Base-by-base conservation (phyloP, 1,284 basidiomycete species). In the Microbotryomycetes sp. region DNA sequence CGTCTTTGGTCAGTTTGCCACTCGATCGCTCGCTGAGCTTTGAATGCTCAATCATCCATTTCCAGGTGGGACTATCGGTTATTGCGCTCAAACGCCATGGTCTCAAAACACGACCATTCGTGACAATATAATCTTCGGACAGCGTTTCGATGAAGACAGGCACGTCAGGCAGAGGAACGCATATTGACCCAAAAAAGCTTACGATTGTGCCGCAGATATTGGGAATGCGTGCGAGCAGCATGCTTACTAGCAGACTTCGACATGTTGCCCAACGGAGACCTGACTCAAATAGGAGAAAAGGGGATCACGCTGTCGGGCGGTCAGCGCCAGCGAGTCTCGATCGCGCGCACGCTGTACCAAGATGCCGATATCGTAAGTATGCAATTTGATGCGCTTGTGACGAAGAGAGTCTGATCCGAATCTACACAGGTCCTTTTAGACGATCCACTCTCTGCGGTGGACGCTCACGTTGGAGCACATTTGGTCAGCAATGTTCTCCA, bases 31-130 rank as follows among this genome's bases (percentile, higher is more conserved):
- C n/a, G 21, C 23, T 41, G 28, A 35, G 1, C 15, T 45, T 21
- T 41, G 18, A 6, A 2, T 48, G 27, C 21, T 30, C 76, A 9
- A 41, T 41, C 18, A 11, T 41, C 35, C 50, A n/a, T 18, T 21
- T 21, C 9, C 51, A 48, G 55, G 41, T 21, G 61, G 59, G 9
- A 35, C 30, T 0, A 54, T 91, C 1, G 85, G 83, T 0, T 93
- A 91, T 76, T 91, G 88, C 73, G 83, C 89, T 3, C 89, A 91
- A 73, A 83, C 79, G 23, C 86, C 89, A 3, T 93, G 91, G 89
- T 91, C 93, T 54, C 88, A 91, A 72, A 89, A 89, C 71, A 83
- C 85, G 0, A 83, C 85, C 1, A 66, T 91, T 65, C 84, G 86
- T 56, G 67, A 82, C 68, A 74, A 75, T 59, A 71, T 75, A 27